phyloP scores from a whole-genome alignment of 139 green algal species.

The Auxenochlorella protothecoides region DNA sequence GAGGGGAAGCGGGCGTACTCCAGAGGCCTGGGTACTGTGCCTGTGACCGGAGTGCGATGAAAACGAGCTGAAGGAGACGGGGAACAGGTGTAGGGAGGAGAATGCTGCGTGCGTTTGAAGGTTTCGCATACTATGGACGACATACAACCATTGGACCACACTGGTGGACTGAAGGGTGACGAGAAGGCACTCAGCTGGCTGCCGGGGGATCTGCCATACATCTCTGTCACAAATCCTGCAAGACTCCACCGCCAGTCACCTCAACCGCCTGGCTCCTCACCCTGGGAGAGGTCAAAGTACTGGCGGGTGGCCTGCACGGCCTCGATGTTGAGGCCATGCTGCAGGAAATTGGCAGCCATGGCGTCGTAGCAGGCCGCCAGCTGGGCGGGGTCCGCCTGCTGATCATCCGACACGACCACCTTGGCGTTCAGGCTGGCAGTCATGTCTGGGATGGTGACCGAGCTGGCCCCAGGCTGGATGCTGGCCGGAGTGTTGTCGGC shows the following conservation, averaged over 20 bases:
- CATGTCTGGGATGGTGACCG: constrained; percentile 21
- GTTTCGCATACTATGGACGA: too few relatives aligned
- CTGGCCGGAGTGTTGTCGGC: too few relatives aligned
- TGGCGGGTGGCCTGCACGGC: constrained; percentile 22
- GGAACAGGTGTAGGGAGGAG: too few relatives aligned
- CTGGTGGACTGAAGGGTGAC: too few relatives aligned
- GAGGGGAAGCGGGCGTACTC: constrained; percentile 27
- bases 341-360: constrained; percentile 22
- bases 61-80: too few relatives aligned
- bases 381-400: constrained; percentile 18
- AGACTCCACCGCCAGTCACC: too few relatives aligned
- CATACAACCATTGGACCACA: too few relatives aligned
- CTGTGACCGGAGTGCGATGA: too few relatives aligned
- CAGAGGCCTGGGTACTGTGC: constrained; percentile 5
- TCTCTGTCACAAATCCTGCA: too few relatives aligned
- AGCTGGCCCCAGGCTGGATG: neutral
- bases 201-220: too few relatives aligned
- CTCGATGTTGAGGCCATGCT: constrained; percentile 25
- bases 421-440: constrained; percentile 23
- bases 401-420: constrained; percentile 14
- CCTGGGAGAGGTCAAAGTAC: constrained; percentile 12
- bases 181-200: neutral
- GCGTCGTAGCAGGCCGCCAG: constrained; percentile 25
- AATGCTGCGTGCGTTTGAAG: too few relatives aligned
- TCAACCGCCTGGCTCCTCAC: too few relatives aligned